Percentiles rank a stretch among this genome's conserved stretches.
Conservation (phyloP, 108 stramenopile genomes). For the Chaetoceros tenuissimus region DNA sequence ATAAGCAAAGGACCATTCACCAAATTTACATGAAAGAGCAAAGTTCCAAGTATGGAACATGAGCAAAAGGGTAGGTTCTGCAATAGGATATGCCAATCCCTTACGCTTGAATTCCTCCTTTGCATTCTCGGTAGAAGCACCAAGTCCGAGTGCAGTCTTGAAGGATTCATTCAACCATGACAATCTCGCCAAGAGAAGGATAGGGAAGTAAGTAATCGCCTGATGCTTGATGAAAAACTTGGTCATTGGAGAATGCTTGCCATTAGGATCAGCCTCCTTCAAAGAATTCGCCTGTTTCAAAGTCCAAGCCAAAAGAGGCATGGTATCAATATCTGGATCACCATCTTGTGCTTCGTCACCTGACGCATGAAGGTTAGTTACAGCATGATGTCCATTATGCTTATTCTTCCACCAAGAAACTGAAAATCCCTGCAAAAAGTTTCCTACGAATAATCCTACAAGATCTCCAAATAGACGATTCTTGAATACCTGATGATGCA, state of each 20-base stretch:
- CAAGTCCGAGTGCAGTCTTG: slow-evolving; percentile 85
- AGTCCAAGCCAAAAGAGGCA: slow-evolving; percentile 98
- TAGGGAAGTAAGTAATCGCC: slow-evolving; percentile 93
- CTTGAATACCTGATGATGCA: slow-evolving; percentile 97
- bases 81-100: slow-evolving; percentile 74
- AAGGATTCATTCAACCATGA: slow-evolving; percentile 95
- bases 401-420: slow-evolving; percentile 97
- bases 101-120: slow-evolving; percentile 63
- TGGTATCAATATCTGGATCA: slow-evolving; percentile 97
- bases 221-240: slow-evolving; percentile 83
- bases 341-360: slow-evolving; percentile 72
- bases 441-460: slow-evolving; percentile 89
- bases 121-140: slow-evolving; percentile 76
- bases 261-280: slow-evolving; percentile 53
- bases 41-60: slow-evolving; percentile 81
- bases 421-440: slow-evolving; percentile 91
- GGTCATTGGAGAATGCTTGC: slow-evolving; percentile 66
- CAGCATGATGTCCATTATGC: slow-evolving; percentile 99
- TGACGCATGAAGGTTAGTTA: slow-evolving; percentile 94
- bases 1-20: slow-evolving; percentile 56
- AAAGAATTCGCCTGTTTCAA: slow-evolving; percentile 89
- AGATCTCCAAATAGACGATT: slow-evolving; percentile 90
- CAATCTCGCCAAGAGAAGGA: slow-evolving; percentile 90
- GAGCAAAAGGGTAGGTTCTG: slow-evolving; percentile 65
- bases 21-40: slow-evolving; percentile 62